Base-by-base conservation (phyloP, 805 yeast genomes). In the Hanseniaspora clermontiae region DNA sequence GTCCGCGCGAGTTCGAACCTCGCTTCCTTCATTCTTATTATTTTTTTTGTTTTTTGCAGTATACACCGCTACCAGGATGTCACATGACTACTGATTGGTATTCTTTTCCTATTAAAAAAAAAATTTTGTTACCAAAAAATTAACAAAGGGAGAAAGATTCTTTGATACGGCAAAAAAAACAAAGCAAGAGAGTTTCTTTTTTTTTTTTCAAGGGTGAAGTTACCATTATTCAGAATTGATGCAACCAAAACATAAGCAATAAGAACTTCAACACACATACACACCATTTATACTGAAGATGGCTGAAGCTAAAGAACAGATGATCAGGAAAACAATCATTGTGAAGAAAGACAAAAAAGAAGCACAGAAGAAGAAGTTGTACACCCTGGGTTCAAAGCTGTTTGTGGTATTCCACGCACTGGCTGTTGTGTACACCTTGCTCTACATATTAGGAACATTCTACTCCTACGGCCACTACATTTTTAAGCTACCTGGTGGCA, bases 1-100 rank as follows among this genome's bases (percentile, higher is more conserved):
- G 63, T 63, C 66, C 66, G 67, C 67, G 67, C 67, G 67, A 63
- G 67, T 64, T 64, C 67, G 67, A 64, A 64, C 62, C 67, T 67
- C 71, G 71, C 70, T 67, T 63, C 67, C 65, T 64, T 64, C 67
- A 64, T 50, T 60, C 60, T 61, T 59, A 47, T 42, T 43, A 42
- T 47, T 31, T 46, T 42, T 57, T 39, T 53, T 55, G 6, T 17
- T 43, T 43, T 43, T 43, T 43, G 45, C 24, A 9, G 39, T 12
- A 3, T 36, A 15, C 6, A 14, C 6, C n/a, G 14, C 39, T 15
- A 15, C n/a, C n/a, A 5, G 27, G 5, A 4, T 4, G 27, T 24
- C 27, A 24, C 27, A 24, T 24, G 27, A 24, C n/a, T n/a, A n/a
- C n/a, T n/a, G n/a, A n/a, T n/a, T n/a, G n/a, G n/a, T n/a, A n/a